These are phyloP conservation scores for Hypoxylon subgilvum DNA, from an alignment of 495 filamentous ascomycete species.

Conservation along the genomic window DNA sequence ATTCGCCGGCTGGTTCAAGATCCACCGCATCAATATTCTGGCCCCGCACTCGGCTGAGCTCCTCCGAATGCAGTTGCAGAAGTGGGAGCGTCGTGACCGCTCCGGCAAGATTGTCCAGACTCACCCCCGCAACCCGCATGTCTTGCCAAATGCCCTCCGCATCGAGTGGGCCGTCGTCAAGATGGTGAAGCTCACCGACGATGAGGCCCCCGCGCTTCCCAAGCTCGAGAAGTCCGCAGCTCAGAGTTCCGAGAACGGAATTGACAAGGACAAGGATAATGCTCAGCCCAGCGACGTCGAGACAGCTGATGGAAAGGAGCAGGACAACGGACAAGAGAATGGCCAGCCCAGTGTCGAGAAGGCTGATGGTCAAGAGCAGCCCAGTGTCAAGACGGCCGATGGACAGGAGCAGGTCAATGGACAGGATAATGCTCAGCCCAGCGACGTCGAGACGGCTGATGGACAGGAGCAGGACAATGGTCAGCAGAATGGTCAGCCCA, in stretches of 20 bases:
- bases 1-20: constrained; percentile 37
- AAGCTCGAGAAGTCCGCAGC: constrained; percentile 12
- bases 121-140: constrained; percentile 3
- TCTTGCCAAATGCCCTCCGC: constrained; percentile 16
- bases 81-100: constrained; percentile 33
- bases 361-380: no score
- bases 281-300: neutral
- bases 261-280: neutral
- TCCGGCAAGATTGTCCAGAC: constrained; percentile 5
- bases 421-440: neutral
- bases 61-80: constrained; percentile 34
- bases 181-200: constrained; percentile 18
- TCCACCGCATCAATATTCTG: constrained; percentile 32
- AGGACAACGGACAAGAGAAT: no score
- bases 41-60: constrained; percentile 34
- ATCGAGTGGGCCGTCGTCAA: constrained; percentile 39
- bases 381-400: no score
- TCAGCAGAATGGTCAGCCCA: no score
- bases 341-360: no score
- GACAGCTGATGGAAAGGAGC: no score
- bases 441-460: no score
- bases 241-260: no score
- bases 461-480: no score
- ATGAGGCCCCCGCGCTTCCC: constrained; percentile 14
- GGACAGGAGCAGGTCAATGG: no score